Conservation (phyloP, 164 flowering plant genomes). For the Warburgia ugandensis region DNA sequence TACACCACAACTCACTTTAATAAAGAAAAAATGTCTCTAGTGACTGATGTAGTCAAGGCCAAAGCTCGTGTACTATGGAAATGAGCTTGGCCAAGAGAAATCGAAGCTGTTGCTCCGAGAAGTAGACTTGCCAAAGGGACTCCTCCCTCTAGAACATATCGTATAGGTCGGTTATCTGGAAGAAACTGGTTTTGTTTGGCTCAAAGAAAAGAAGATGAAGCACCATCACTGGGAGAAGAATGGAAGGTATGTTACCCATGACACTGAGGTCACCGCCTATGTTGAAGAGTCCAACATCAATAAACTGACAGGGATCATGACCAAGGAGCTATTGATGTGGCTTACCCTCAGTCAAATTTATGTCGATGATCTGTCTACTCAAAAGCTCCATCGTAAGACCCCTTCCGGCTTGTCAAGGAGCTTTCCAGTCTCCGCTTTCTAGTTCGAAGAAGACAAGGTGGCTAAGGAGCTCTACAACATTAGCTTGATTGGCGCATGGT, state of each 20-base stretch:
- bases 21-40: constrained; percentile 29
- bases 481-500: too few relatives aligned
- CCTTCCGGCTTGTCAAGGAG: constrained; percentile 43
- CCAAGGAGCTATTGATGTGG: constrained; percentile 75
- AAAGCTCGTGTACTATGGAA: constrained; percentile 62
- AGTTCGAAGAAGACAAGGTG: constrained; percentile 29
- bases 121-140: constrained; percentile 57
- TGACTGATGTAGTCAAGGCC: constrained; percentile 52
- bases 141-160: constrained; percentile 55
- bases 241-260: constrained; percentile 45
- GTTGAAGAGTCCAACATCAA: constrained; percentile 48
- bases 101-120: constrained; percentile 40
- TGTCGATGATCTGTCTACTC: constrained; percentile 37
- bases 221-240: constrained; percentile 60
- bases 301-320: constrained; percentile 78
- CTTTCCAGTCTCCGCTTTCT: constrained; percentile 55
- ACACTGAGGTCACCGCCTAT: constrained; percentile 58
- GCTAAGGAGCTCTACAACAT: too few relatives aligned
- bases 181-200: constrained; percentile 79
- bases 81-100: constrained; percentile 48
- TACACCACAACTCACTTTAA: too few relatives aligned
- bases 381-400: constrained; percentile 56
- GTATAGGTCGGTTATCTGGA: constrained; percentile 45
- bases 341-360: constrained; percentile 39
- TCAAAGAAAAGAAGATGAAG: constrained; percentile 58